These are phyloP conservation scores for Talaromyces amestolkiae DNA, from an alignment of 2,329 filamentous ascomycete species.

Conservation along the genomic window DNA sequence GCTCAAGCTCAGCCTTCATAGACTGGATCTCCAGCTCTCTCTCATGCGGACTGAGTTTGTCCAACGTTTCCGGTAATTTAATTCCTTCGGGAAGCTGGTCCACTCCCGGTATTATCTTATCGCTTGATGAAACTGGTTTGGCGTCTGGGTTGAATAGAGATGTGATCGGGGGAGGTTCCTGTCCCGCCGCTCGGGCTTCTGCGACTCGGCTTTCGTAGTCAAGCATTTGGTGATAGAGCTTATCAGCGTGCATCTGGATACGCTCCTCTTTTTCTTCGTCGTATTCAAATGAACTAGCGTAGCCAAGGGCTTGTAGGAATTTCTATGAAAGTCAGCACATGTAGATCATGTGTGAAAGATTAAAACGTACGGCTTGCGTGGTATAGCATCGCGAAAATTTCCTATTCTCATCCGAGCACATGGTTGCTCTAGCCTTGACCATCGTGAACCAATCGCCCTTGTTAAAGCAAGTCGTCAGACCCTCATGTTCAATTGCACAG, in stretches of 20 bases:
- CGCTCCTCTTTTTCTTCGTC: slow-evolving; percentile 71
- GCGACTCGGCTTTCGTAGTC: slow-evolving; percentile 74
- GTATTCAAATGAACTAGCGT: slow-evolving; percentile 67
- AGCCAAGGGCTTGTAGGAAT: slow-evolving; percentile 87
- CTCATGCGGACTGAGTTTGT: slow-evolving; percentile 47
- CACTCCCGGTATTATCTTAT: slow-evolving; percentile 36
- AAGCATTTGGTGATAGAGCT: slow-evolving; percentile 82
- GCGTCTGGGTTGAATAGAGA: slow-evolving; percentile 45
- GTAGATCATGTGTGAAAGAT: no score
- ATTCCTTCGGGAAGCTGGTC: slow-evolving; percentile 35
- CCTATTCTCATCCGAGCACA: slow-evolving; percentile 76
- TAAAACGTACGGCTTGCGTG: slow-evolving; percentile 67
- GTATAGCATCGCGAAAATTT: slow-evolving; percentile 83
- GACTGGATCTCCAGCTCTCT: slow-evolving; percentile 45
- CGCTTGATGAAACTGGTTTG: slow-evolving; percentile 21
- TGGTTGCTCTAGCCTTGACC: slow-evolving; percentile 56
- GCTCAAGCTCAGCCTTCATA: slow-evolving; percentile 38
- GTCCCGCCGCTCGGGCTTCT: slow-evolving; percentile 49
- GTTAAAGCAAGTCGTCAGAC: slow-evolving; percentile 78
- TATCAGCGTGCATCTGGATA: slow-evolving; percentile 94
- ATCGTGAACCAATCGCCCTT: slow-evolving; percentile 65
- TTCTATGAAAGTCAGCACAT: slow-evolving; percentile 51
- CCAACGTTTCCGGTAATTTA: slow-evolving; percentile 38
- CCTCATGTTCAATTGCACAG: slow-evolving; percentile 81
- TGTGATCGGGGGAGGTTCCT: slow-evolving; percentile 43